Evolutionary conservation across 2,329 filamentous ascomycete species (phyloP).

Genomic region (Plectosphaerella cucumerina): DNA sequence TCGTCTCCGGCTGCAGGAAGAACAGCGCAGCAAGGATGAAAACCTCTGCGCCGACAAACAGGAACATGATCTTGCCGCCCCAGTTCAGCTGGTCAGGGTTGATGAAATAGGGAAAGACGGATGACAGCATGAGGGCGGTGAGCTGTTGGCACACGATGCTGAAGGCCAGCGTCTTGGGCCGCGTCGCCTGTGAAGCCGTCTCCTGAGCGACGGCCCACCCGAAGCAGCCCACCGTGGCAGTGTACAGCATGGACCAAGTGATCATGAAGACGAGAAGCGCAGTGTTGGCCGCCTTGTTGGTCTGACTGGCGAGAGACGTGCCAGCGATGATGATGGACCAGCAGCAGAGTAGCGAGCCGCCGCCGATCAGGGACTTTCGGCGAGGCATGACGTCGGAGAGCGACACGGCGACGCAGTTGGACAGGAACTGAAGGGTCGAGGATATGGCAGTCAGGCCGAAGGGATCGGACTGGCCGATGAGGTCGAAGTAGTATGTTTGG

Average conservation of each 20-base stretch:
- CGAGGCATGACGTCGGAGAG: conserved; percentile 20
- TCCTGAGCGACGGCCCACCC: conserved; percentile 24
- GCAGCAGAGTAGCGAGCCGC: conserved; percentile 18
- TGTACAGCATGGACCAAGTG: conserved; percentile 24
- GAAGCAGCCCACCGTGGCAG: conserved; percentile 21
- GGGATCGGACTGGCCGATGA: conserved; percentile 22
- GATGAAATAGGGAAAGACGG: conserved; percentile 30
- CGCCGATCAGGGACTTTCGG: conserved; percentile 19
- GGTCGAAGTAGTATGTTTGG: conserved; percentile 24
- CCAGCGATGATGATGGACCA: conserved; percentile 22
- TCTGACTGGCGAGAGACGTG: conserved; percentile 14
- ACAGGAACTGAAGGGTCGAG: conserved; percentile 21
- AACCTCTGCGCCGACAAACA: conserved; percentile 28
- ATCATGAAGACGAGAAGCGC: conserved; percentile 22
- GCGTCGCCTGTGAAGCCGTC: conserved; percentile 19
- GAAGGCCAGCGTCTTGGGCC: conserved; percentile 23
- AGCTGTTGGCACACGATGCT: conserved; percentile 25
- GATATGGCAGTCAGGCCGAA: conserved; percentile 23
- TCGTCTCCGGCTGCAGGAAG: conserved; percentile 31
- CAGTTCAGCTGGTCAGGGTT: conserved; percentile 32
- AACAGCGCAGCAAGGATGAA: conserved; percentile 24
- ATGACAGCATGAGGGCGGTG: conserved; percentile 28
- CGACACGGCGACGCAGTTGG: conserved; percentile 18
- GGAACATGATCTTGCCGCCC: conserved; percentile 31
- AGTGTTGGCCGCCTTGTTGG: conserved; percentile 18